Conservation (phyloP, 1,139 yeast genomes). For the Kodamaea arcana region DNA sequence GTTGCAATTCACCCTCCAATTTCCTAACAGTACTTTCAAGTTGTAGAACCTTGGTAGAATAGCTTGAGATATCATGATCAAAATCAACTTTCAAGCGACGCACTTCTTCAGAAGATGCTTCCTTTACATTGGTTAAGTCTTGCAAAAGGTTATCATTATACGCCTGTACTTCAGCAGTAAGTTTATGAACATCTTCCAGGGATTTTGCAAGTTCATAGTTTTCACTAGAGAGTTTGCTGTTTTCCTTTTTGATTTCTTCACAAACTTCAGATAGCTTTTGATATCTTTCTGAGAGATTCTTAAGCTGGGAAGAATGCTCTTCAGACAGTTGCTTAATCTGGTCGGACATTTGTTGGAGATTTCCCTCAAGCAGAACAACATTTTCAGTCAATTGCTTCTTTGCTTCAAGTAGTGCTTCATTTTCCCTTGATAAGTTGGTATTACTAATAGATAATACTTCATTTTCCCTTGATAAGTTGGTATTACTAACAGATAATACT, state of each 20-base stretch:
- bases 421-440: background rate
- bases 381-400: too few relatives aligned
- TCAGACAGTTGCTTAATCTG: too few relatives aligned
- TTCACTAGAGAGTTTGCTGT: background rate
- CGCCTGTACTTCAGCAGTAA: background rate
- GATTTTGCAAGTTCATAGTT: background rate
- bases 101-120: background rate
- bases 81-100: background rate
- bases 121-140: background rate
- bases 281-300: too few relatives aligned
- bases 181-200: background rate
- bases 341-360: too few relatives aligned
- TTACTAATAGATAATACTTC: background rate
- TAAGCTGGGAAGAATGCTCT: too few relatives aligned
- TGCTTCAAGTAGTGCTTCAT: too few relatives aligned
- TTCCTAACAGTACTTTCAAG: slow-evolving; percentile 14
- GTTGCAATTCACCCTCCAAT: slow-evolving; percentile 18
- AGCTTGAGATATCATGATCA: background rate
- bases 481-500: too few relatives aligned
- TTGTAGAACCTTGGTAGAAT: background rate
- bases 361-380: too few relatives aligned
- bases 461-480: background rate
- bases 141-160: background rate
- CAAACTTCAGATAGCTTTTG: background rate
- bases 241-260: background rate